Evolutionary conservation across 2,329 filamentous ascomycete species (phyloP), one percentile per base, ranked within the genome.

Genomic region (Cladophialophora yegresii): DNA sequence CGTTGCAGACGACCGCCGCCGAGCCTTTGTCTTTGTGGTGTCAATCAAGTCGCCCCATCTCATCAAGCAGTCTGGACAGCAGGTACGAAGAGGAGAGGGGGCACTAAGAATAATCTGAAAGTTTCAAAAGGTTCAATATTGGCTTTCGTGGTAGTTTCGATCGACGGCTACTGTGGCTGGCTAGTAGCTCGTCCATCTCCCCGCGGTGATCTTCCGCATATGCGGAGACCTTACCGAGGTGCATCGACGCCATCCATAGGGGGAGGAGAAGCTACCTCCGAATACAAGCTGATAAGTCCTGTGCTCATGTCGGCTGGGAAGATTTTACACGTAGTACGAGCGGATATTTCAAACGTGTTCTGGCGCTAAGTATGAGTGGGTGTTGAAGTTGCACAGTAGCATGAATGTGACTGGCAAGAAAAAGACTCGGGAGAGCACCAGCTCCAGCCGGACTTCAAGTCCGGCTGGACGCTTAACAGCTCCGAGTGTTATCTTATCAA

Each of bases 151-250:
- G 43, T 45, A 49, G 33, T 22, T 32, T 28, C 10, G 43, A 32
- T 33, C 26, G 22, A 40, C 57, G 16, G 49, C 23, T 54, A 33
- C 23, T 4, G 9, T 12, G 7, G 9, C 49, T 50, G n/a, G 30
- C 13, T 12, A 12, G 20, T 59, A 30, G 49, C 58, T 49, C 50
- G 47, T 55, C 28, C 56, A 55, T 49, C 55, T 63, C 56, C 61
- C 61, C 61, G 61, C 56, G 56, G 55, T 33, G 12, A 5, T 36
- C 30, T 55, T 55, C 56, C 49, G 36, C 30, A 22, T 10, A n/a
- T 28, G 45, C 61, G 61, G 61, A 36, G 32, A 58, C 51, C 36
- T 55, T 58, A 28, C 56, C 55, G 61, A 63, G 54, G 45, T 33
- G 58, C 9, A 47, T 22, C 33, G 51, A 20, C 5, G 51, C 6